Conservation (phyloP, 345 rosid genomes). For the Ceriops zippeliana region DNA sequence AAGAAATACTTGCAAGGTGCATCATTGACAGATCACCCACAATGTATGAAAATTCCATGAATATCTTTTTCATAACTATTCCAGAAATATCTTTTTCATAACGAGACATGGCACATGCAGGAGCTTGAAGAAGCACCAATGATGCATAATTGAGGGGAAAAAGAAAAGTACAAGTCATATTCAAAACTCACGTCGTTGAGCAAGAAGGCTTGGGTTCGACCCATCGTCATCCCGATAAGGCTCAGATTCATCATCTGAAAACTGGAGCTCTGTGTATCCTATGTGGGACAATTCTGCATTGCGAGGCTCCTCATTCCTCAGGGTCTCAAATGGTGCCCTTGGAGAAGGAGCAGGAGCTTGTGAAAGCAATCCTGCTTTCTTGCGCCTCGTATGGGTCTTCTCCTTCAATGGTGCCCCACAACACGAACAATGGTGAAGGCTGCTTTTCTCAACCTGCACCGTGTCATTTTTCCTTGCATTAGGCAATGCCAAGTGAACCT, state of each 20-base stretch:
- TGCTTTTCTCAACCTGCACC: constrained; percentile 18
- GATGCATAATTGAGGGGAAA: not conserved
- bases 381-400: constrained; percentile 33
- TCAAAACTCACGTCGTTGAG: constrained; percentile 29
- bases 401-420: constrained; percentile 65
- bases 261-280: constrained; percentile 39
- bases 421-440: constrained; percentile 48
- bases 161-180: not conserved
- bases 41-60: not conserved
- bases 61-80: no score
- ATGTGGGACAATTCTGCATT: constrained; percentile 33
- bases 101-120: not conserved
- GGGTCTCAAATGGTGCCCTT: constrained; percentile 32
- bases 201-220: constrained; percentile 17
- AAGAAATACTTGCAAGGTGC: no score
- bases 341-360: constrained; percentile 78
- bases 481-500: constrained; percentile 40
- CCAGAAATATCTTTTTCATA: no score
- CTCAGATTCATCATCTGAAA: constrained; percentile 37
- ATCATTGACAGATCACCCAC: no score
- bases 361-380: constrained; percentile 24
- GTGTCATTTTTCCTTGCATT: constrained; percentile 35
- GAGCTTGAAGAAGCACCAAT: not conserved
- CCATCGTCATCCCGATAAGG: constrained; percentile 30
- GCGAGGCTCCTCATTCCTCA: constrained; percentile 27